Base-by-base conservation (phyloP, 2,329 filamentous ascomycete species). In the Cylindrodendrum hubeiense region DNA sequence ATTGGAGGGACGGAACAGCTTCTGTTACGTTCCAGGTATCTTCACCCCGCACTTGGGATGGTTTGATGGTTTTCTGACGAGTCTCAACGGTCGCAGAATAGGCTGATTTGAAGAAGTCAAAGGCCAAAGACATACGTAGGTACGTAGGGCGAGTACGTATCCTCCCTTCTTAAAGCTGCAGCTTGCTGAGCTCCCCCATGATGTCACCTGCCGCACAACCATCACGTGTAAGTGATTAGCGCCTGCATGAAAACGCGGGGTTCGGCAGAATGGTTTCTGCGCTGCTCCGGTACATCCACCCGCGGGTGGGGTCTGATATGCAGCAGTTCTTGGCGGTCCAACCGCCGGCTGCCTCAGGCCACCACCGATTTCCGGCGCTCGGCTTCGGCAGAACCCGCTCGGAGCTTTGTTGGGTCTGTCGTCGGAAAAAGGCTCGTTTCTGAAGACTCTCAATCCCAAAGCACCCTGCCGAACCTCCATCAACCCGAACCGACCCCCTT, bases 361-460 rank as follows among this genome's bases (percentile, higher is more conserved):
- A 0, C n/a, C 34, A 65, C 26, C 39, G 50, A 41, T 24, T 57
- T 55, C 66, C 66, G 66, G 63, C 51, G 63, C 63, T 75, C 78
- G 77, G 77, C 75, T 76, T 75, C 76, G 75, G 77, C 71, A 77
- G 73, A 76, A 79, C 71, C 74, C 76, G 74, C 71, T 78, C 76
- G 74, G 72, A 77, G 74, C 72, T 69, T 75, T 73, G 71, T 47
- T 66, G 59, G 58, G 66, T 66, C 65, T 69, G 68, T 64, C 55
- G 67, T 73, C 68, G 74, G 77, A 80, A 80, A 81, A 81, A 80
- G 77, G 77, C 79, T 81, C 79, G 77, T 79, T 75, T 72, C n/a
- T 73, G 70, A 75, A 76, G 71, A 76, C 76, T 77, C 75, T 78
- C 75, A 73, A 76, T 72, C 70, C 71, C 66, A 67, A 71, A 75